These are phyloP conservation scores for Colletotrichum sp. DNA, from an alignment of 2,329 filamentous ascomycete species.

Conservation along the genomic window DNA sequence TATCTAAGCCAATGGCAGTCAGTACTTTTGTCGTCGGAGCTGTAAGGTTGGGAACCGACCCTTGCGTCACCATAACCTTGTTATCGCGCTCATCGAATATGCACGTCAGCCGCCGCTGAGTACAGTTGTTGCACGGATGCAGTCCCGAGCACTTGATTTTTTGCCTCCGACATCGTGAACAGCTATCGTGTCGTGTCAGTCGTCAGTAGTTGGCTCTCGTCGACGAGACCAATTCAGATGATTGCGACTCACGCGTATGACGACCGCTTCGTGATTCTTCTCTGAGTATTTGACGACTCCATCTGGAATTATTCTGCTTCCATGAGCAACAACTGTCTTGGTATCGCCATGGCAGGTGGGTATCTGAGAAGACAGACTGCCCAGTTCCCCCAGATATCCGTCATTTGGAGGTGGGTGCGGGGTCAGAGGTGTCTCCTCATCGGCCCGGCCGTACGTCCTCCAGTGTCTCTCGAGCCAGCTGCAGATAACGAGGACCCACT, in stretches of 20 bases:
- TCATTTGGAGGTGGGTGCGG: not conserved
- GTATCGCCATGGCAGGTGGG: not conserved
- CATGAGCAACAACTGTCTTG: not conserved
- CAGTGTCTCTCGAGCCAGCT: not conserved
- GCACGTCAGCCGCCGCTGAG: constrained; percentile 8
- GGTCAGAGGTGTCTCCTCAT: not conserved
- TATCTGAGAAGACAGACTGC: not conserved
- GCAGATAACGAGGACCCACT: constrained; percentile 1
- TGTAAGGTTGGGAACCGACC: not conserved
- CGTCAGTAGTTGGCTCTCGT: not conserved
- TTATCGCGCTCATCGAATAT: constrained; percentile 14
- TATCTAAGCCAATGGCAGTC: not conserved
- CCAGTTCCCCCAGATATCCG: not conserved
- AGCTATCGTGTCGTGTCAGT: not conserved
- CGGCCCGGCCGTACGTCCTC: not conserved
- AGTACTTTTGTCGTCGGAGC: not conserved
- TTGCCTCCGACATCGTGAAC: constrained; percentile 16
- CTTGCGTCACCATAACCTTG: constrained; percentile 16
- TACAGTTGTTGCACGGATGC: constrained; percentile 16
- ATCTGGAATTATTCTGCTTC: not conserved
- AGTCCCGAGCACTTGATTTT: constrained; percentile 16
- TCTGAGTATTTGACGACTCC: constrained; percentile 10
- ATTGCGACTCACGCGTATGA: not conserved
- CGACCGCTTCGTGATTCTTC: constrained; percentile 9
- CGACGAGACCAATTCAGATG: not conserved